Evolutionary conservation across 208 protist genomes (phyloP), one percentile per base, ranked within the genome.

Genomic region (Leishmania mexicana): DNA sequence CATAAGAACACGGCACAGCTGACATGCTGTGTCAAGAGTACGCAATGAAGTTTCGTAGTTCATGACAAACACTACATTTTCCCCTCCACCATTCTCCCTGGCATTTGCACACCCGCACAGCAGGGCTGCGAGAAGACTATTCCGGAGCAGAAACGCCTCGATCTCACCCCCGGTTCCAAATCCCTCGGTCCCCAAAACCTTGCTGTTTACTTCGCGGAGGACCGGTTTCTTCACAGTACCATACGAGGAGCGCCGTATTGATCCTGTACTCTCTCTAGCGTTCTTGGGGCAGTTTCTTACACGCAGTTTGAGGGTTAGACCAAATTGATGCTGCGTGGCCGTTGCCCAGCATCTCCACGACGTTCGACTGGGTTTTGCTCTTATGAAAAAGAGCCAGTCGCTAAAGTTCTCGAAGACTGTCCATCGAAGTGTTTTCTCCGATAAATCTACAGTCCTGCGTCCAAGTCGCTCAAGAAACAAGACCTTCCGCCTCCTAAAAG

Each of bases 401-500:
- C 47, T 76, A 5, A 67, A 38, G 40, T 60, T 82, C 47, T 85
- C 82, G 35, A 70, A 82, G 5, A 82, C 65, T 40, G 35, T 70
- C 73, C 72, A 78, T 5, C 28, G 40, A 57, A 85, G 64, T 2
- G 47, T 71, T 54, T 62, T 31, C 19, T 53, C 57, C 31, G 76
- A 76, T 38, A 19, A 28, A 42, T 85, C 78, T 13, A 73, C 60
- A 57, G n/a, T 51, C 0, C 54, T 31, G 17, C 42, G 21, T 4
- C 82, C 82, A 47, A 81, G 40, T 35, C 82, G 73, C 24, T 85
- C 78, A 54, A 85, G 38, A 58, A 80, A 81, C 24, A 81, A 54
- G 6, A 85, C 78, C 21, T 70, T 49, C 21, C 47, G 64, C 0
- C 11, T 54, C 13, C 17, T 15, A 31, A 81, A 64, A 24, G 67